Evolutionary conservation across 176 grass and related monocot genomes (phyloP), one percentile per base, ranked within the genome.

Genomic region (Hsuehochloa calcarea): DNA sequence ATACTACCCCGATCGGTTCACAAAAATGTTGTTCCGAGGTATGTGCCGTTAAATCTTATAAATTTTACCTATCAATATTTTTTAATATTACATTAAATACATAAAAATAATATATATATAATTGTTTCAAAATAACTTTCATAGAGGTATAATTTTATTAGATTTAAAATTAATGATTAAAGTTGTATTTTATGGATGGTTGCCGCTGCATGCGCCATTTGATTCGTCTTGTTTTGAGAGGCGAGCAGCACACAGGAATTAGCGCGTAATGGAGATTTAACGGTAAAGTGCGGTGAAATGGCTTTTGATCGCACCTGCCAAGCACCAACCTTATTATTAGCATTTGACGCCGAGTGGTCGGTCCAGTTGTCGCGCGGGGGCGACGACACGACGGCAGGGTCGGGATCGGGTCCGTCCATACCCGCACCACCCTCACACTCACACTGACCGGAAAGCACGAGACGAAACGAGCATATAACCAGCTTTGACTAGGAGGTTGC

Each of bases 331-430:
- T n/a, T n/a, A 45, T 45, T 11, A 41, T 19, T 20, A 60, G 45
- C 14, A 6, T 3, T 4, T 44, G 37, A 20, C 51, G 45, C 11
- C 4, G 31, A 85, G 12, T n/a, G 5, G 64, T 77, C 56, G 5
- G 64, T 77, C 56, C 83, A 86, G 55, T 69, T 90, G 88, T 70
- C 88, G 37, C 52, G 5, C n/a, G 40, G 2, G 3, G 12, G 41
- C 5, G 8, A 10, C 76, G 67, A 31, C 61, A 75, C 70, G 76
- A n/a, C 39, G 50, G 3, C 52, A 0, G 9, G 52, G 27, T 26
- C 31, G 15, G 26, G 44, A 64, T 80, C 84, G 40, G 75, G 51
- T 34, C 16, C 49, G 61, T 51, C 22, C 40, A 22, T 14, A 5
- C 43, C 13, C 1, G n/a, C 17, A 4, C 10, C 58, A 15, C 52